Base-by-base conservation (phyloP, 768 basidiomycete genomes). In the Chlorophyllum brunneum region DNA sequence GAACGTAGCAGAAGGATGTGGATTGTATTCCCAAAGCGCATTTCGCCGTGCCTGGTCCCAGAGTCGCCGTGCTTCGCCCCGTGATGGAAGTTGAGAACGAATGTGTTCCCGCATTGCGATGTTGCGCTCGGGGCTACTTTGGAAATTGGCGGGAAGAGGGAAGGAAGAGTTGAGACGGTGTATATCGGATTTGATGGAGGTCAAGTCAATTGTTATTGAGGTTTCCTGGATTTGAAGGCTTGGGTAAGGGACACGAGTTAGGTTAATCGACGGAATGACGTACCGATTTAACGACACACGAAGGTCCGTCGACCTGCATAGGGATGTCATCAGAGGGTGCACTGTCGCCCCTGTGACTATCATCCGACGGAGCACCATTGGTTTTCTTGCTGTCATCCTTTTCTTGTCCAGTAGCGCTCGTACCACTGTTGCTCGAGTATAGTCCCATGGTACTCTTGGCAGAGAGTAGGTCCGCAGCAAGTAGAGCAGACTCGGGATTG, bases 21-120 rank as follows among this genome's bases (percentile, higher is more conserved):
- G 81, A 60, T 84, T 85, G 69, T 81, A 81, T 78, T 85, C 83
- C 85, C 84, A 86, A 51, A 83, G 71, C 22, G 83, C 84, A 57
- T 85, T 83, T 55, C 74, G 71, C 45, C 76, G 74, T 26, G 80
- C 80, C 62, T 85, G 82, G 30, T 76, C 71, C 74, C 83, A 86
- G 20, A 86, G 73, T 51, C 81, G 74, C 47, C 81, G 78, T 0
- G 83, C 82, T 52, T 82, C 81, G 45, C 71, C 64, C 33, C 77
- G 74, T 2, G 75, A 59, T 16, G 85, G 85, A 8, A 87, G 74
- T 62, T 78, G 75, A 41, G 63, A 69, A 41, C 80, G 74, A 46
- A 86, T 80, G 56, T 78, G 78, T 36, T 79, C 72, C 37, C 84
- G 75, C 63, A 83, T 67, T 40, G 72, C 67, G 22, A 79, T 66